Evolutionary conservation across 371 early-diverging fungal species (phyloP).

Genomic region (Capillidium heterosporum): DNA sequence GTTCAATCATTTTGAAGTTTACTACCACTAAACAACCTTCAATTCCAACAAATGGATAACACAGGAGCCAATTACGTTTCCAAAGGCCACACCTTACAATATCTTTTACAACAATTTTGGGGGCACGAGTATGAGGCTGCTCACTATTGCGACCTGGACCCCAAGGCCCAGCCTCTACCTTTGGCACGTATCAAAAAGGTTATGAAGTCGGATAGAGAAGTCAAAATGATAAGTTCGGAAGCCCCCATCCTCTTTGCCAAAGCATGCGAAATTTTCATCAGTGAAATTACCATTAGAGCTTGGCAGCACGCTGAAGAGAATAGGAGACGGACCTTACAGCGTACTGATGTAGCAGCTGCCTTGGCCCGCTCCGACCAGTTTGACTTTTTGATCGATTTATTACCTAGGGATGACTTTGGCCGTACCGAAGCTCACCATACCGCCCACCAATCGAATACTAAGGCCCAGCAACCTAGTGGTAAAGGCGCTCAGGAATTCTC

Average conservation of each 20-base stretch:
- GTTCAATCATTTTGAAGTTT: too few species aligned
- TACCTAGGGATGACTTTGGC: slow-evolving; percentile 68
- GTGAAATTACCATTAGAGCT: slow-evolving; percentile 75
- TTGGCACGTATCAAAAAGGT: slow-evolving; percentile 99
- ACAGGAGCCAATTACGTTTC: slow-evolving; percentile 4
- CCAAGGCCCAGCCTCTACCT: slow-evolving; percentile 63
- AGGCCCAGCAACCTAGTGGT: too few species aligned
- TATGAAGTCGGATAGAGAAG: slow-evolving; percentile 98
- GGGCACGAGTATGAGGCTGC: background rate
- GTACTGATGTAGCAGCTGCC: slow-evolving; percentile 89
- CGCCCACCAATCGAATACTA: background rate
- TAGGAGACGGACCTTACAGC: slow-evolving; percentile 94
- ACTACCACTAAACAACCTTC: too few species aligned
- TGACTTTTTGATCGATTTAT: slow-evolving; percentile 98
- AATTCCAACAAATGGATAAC: background rate
- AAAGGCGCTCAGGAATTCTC: too few species aligned
- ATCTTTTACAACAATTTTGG: slow-evolving; percentile 6
- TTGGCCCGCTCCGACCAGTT: slow-evolving; percentile 89
- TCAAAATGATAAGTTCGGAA: slow-evolving; percentile 38
- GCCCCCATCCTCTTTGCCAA: slow-evolving; percentile 25
- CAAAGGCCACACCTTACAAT: slow-evolving; percentile 3
- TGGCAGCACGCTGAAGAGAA: slow-evolving; percentile 97
- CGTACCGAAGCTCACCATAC: slow-evolving; percentile 2
- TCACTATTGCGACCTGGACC: slow-evolving; percentile 3
- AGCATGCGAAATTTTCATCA: slow-evolving; percentile 78